Evolutionary conservation across 768 basidiomycete species (phyloP).

Genomic region (Boletus insuetus): DNA sequence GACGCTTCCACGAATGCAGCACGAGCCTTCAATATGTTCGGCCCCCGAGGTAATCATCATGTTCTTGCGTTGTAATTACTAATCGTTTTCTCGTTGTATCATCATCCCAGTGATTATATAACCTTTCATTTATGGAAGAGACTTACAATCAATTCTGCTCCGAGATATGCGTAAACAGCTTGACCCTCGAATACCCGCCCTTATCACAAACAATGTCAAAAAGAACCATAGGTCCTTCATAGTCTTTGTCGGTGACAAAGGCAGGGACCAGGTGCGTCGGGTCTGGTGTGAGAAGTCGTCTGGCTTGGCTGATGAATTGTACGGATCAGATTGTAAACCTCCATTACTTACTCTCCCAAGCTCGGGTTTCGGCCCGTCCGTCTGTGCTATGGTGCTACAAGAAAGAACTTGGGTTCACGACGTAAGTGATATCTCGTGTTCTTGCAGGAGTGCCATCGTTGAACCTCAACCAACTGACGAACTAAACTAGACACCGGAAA

Average conservation of each 20-base stretch:
- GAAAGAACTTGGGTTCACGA: slow-evolving; percentile 96
- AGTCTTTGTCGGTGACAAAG: slow-evolving; percentile 93
- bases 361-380: slow-evolving; percentile 82
- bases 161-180: too few relatives aligned
- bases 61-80: too few relatives aligned
- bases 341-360: slow-evolving; percentile 92
- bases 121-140: background rate
- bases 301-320: background rate
- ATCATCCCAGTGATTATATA: too few relatives aligned
- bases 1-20: too few relatives aligned
- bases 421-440: slow-evolving; percentile 43
- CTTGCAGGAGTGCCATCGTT: background rate
- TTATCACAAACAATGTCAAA: slow-evolving; percentile 93
- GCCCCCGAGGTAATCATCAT: too few relatives aligned
- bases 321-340: slow-evolving; percentile 79
- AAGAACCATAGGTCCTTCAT: slow-evolving; percentile 93
- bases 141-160: background rate
- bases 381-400: slow-evolving; percentile 99
- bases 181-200: slow-evolving; percentile 87
- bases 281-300: background rate
- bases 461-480: background rate
- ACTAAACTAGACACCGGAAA: slow-evolving; percentile 74
- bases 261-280: slow-evolving; percentile 75
- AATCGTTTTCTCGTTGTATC: too few relatives aligned
- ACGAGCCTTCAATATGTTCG: too few relatives aligned